Conservation (phyloP, 1,139 yeast genomes). For the Suhomyces kunorum region DNA sequence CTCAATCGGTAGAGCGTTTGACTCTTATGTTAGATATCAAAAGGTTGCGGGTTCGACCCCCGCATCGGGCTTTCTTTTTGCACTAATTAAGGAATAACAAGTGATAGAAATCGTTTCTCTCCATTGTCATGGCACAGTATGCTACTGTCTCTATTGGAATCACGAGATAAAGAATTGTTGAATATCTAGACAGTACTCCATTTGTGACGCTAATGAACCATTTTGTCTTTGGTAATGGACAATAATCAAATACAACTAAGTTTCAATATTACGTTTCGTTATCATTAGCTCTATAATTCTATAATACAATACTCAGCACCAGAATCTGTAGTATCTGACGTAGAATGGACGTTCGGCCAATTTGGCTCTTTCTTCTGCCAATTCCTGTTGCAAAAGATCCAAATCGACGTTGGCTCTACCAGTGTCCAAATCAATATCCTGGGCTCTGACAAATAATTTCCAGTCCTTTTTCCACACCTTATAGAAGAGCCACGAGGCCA, state of each 20-base stretch:
- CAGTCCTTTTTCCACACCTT: conserved; percentile 57
- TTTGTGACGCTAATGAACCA: background rate
- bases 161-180: background rate
- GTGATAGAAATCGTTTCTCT: background rate
- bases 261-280: too few species aligned
- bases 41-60: conserved; percentile 55
- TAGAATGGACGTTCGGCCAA: conserved; percentile 24
- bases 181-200: background rate
- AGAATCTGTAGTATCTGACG: conserved; percentile 21
- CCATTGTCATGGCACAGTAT: too few species aligned
- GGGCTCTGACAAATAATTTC: conserved; percentile 29
- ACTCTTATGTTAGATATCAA: conserved; percentile 28
- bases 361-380: conserved; percentile 23
- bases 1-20: conserved; percentile 19
- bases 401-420: conserved; percentile 28
- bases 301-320: conserved; percentile 20
- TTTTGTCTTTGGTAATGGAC: background rate
- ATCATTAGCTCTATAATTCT: conserved; percentile 9
- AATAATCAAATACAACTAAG: too few species aligned
- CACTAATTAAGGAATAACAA: too few species aligned
- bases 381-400: conserved; percentile 26
- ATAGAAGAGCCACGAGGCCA: conserved; percentile 59
- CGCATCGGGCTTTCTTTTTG: conserved; percentile 42
- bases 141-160: too few species aligned
- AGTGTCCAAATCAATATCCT: conserved; percentile 25